Evolutionary conservation across 257 asterid genomes (phyloP).

Genomic region (Thymus mandschuricus): DNA sequence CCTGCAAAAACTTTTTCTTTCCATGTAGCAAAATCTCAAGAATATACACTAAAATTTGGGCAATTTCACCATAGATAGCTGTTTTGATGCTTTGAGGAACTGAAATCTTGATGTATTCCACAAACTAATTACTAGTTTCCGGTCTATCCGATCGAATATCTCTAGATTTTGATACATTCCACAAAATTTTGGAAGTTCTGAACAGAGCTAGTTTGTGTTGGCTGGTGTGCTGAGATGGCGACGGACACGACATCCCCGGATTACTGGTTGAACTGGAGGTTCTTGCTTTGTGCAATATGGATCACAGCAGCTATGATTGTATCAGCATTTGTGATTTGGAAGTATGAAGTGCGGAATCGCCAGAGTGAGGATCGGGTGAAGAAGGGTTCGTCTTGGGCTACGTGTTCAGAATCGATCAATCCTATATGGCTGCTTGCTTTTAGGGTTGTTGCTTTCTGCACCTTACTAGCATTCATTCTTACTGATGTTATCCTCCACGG

Average conservation of each 20-base stretch:
- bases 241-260: conserved; percentile 61
- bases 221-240: conserved; percentile 59
- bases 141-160: not conserved
- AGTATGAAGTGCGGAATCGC: conserved; percentile 54
- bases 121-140: not conserved
- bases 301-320: conserved; percentile 41
- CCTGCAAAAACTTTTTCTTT: no score
- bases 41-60: not conserved
- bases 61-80: not conserved
- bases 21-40: not conserved
- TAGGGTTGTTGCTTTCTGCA: conserved; percentile 59
- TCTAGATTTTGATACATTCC: not conserved
- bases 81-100: conserved; percentile 6
- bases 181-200: conserved; percentile 32
- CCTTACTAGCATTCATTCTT: conserved; percentile 57
- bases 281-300: conserved; percentile 69
- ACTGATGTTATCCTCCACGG: conserved; percentile 55
- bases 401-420: conserved; percentile 56
- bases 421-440: conserved; percentile 74
- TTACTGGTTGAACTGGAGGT: conserved; percentile 94
- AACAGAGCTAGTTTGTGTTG: conserved; percentile 47
- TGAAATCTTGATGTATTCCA: not conserved
- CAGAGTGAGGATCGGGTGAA: conserved; percentile 33
- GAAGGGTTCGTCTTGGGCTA: conserved; percentile 67
- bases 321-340: conserved; percentile 62